Evolutionary conservation across 345 rosid species (phyloP).

Genomic region (Melastoma malabathricum): DNA sequence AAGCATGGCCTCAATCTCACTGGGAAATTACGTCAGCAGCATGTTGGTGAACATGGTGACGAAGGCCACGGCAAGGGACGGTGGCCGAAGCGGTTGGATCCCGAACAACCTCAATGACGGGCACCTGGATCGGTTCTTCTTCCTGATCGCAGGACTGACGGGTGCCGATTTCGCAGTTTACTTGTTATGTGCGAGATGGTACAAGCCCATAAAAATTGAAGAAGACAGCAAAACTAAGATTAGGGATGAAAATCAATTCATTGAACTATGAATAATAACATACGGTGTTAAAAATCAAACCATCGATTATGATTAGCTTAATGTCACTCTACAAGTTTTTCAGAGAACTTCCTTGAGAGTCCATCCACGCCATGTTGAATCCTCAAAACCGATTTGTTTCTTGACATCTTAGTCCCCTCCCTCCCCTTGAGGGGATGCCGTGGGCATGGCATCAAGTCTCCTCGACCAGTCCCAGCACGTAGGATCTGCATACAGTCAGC

Average conservation of each 20-base stretch:
- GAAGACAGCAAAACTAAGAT: neutral
- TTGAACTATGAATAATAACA: no score
- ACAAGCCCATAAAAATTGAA: conserved; percentile 15
- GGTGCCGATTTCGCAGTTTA: conserved; percentile 24
- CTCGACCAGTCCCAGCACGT: no score
- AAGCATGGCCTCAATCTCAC: conserved; percentile 89
- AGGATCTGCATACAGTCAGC: no score
- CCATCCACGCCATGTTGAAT: no score
- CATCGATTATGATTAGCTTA: no score
- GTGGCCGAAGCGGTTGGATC: conserved; percentile 65
- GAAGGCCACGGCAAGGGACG: conserved; percentile 40
- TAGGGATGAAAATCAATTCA: neutral
- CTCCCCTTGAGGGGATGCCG: no score
- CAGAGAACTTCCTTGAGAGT: no score
- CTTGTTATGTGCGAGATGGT: conserved; percentile 26
- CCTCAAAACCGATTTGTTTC: no score
- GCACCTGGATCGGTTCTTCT: conserved; percentile 71
- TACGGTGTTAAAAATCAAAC: no score
- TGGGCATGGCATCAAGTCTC: no score
- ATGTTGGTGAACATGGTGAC: conserved; percentile 56
- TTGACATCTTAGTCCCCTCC: no score
- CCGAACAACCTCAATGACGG: conserved; percentile 54
- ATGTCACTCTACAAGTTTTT: no score
- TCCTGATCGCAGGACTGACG: conserved; percentile 36
- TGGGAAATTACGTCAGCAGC: conserved; percentile 84